Evolutionary conservation across 192 early-diverging fungal species (phyloP).

Genomic region (Lobosporangium transversale): DNA sequence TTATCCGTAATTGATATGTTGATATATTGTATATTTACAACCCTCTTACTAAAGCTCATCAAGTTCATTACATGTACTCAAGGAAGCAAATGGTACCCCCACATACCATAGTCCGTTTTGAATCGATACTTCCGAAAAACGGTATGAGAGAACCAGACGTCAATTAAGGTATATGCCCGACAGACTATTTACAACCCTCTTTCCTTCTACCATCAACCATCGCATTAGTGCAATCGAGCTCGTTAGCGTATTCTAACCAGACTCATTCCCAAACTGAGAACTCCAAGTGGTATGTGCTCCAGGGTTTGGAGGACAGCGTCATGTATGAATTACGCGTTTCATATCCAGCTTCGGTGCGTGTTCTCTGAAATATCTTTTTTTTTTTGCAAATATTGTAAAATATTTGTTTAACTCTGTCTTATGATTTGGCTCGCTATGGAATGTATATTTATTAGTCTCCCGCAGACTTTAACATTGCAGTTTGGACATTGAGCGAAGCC

Average conservation of each 20-base stretch:
- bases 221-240: not conserved
- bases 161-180: too few relatives aligned
- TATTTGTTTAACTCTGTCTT: slow-evolving; percentile 3
- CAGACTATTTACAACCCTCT: slow-evolving; percentile 9
- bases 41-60: not conserved
- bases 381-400: not conserved
- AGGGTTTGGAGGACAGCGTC: slow-evolving; percentile 36
- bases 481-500: slow-evolving; percentile 39
- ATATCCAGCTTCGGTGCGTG: slow-evolving; percentile 48
- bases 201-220: not conserved
- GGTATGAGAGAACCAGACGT: slow-evolving; percentile 10
- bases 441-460: slow-evolving; percentile 15
- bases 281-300: slow-evolving; percentile 51
- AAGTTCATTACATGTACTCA: not conserved
- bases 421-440: too few relatives aligned
- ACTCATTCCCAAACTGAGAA: slow-evolving; percentile 29
- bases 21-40: not conserved
- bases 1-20: not conserved
- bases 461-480: slow-evolving; percentile 43
- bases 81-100: slow-evolving; percentile 34
- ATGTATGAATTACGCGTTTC: slow-evolving; percentile 54
- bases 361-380: not conserved
- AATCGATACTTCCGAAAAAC: slow-evolving; percentile 22
- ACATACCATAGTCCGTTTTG: slow-evolving; percentile 24
- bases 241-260: too few relatives aligned